Percentiles rank a stretch among this genome's conserved stretches.
phyloP scores from a whole-genome alignment of 139 green algal species.

The Diplosphaera chodatii region DNA sequence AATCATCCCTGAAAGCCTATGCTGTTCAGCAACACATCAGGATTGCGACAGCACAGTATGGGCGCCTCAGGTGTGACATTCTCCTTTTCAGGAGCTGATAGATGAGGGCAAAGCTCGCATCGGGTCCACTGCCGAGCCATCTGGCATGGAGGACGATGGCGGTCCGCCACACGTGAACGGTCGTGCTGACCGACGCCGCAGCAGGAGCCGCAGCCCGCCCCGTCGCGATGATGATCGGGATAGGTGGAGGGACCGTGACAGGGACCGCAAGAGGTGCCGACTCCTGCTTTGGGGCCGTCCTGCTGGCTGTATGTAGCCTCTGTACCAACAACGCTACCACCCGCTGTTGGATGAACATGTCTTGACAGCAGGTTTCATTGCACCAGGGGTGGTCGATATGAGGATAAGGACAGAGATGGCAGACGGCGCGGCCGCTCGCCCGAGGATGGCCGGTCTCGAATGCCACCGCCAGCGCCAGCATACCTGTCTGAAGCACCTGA shows the following conservation, averaged over 20 bases:
- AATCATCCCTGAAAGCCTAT: no score
- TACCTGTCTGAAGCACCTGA: conserved; percentile 50
- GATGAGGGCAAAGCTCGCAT: conserved; percentile 20
- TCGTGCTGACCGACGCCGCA: conserved; percentile 1
- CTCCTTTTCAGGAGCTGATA: conserved; percentile 49
- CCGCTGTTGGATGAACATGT: no score
- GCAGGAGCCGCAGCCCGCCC: not conserved
- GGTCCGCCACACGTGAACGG: not conserved
- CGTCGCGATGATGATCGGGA: not conserved
- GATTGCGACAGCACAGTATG: no score
- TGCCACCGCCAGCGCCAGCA: conserved; percentile 11
- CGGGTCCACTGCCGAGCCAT: conserved; percentile 2
- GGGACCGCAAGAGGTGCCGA: conserved; percentile 7
- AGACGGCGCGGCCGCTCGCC: not conserved
- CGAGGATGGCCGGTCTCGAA: not conserved
- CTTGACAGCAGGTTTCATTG: not conserved
- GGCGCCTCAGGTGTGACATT: no score
- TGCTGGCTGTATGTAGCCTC: no score
- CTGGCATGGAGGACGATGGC: not conserved
- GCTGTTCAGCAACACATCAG: no score
- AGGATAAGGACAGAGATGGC: conserved; percentile 2
- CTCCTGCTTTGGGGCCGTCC: no score
- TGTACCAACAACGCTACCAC: no score
- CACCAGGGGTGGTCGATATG: not conserved
- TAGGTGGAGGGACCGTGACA: conserved; percentile 13